These are phyloP conservation scores for Alternaria tenuissima DNA, from an alignment of 2,329 filamentous ascomycete species.

Conservation along the genomic window DNA sequence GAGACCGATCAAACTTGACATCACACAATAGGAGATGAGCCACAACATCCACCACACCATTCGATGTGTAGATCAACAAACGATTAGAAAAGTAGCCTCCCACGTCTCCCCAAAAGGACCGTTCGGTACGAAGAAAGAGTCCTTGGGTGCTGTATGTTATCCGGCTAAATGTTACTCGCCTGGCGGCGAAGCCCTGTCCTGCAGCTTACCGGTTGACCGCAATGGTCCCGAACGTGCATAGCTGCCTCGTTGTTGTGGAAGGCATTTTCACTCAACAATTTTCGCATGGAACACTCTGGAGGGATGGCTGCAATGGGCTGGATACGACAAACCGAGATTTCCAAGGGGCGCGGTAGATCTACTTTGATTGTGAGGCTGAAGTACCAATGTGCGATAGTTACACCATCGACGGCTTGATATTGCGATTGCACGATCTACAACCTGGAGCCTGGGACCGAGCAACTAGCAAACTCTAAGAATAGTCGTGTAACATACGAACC, in stretches of 20 bases:
- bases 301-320: not conserved
- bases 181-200: slow-evolving; percentile 7
- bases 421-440: slow-evolving; percentile 14
- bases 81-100: not conserved
- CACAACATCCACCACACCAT: not conserved
- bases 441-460: slow-evolving; percentile 17
- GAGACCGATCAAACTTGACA: not conserved
- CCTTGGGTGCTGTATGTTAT: slow-evolving; percentile 26
- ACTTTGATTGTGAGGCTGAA: slow-evolving; percentile 31
- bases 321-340: not conserved
- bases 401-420: slow-evolving; percentile 34
- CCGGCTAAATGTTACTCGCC: slow-evolving; percentile 38
- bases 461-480: slow-evolving; percentile 18
- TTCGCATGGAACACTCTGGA: not conserved
- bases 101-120: not conserved
- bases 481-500: slow-evolving; percentile 1
- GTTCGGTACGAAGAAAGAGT: not conserved
- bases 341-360: not conserved
- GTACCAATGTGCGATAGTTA: slow-evolving; percentile 20
- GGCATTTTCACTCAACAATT: not conserved
- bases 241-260: not conserved
- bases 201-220: slow-evolving; percentile 23
- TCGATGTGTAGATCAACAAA: not conserved
- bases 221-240: not conserved
- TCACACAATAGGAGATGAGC: not conserved